Evolutionary conservation across 495 filamentous ascomycete species (phyloP).

Genomic region (Aspergillus wentii): DNA sequence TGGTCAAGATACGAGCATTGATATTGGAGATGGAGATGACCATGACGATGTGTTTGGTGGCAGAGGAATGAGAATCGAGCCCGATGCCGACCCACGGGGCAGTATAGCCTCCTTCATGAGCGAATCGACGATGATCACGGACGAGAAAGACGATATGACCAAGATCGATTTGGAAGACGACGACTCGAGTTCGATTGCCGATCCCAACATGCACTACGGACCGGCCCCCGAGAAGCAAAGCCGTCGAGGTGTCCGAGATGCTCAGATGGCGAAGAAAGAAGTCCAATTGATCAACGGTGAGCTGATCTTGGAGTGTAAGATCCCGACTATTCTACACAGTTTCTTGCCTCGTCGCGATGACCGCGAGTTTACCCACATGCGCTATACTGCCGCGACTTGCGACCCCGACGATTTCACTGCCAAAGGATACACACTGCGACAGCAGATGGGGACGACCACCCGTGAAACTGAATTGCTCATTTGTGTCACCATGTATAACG

Average conservation of each 20-base stretch:
- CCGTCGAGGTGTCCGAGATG: constrained; percentile 75
- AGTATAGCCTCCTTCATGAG: constrained; percentile 60
- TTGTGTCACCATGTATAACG: constrained; percentile 98
- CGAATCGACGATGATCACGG: constrained; percentile 57
- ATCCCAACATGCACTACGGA: constrained; percentile 65
- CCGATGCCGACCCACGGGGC: constrained; percentile 28
- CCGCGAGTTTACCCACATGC: constrained; percentile 98
- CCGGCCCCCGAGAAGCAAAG: constrained; percentile 83
- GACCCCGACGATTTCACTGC: constrained; percentile 92
- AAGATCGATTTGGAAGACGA: constrained; percentile 44
- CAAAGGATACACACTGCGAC: constrained; percentile 89
- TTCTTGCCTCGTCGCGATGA: constrained; percentile 90
- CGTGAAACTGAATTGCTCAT: constrained; percentile 98
- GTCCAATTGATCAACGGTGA: constrained; percentile 95
- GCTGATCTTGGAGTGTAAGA: constrained; percentile 97
- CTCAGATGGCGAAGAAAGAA: constrained; percentile 89
- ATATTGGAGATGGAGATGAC: constrained; percentile 54
- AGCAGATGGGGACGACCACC: constrained; percentile 79
- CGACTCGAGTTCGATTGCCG: constrained; percentile 29
- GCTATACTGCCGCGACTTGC: constrained; percentile 99
- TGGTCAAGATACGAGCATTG: constrained; percentile 37
- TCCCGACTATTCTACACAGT: constrained; percentile 93
- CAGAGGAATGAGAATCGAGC: constrained; percentile 44
- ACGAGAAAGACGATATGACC: constrained; percentile 43
- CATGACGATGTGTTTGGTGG: constrained; percentile 76